phyloP scores from a whole-genome alignment of 2,329 filamentous ascomycete genomes.

The Tolypocladium inflatum region DNA sequence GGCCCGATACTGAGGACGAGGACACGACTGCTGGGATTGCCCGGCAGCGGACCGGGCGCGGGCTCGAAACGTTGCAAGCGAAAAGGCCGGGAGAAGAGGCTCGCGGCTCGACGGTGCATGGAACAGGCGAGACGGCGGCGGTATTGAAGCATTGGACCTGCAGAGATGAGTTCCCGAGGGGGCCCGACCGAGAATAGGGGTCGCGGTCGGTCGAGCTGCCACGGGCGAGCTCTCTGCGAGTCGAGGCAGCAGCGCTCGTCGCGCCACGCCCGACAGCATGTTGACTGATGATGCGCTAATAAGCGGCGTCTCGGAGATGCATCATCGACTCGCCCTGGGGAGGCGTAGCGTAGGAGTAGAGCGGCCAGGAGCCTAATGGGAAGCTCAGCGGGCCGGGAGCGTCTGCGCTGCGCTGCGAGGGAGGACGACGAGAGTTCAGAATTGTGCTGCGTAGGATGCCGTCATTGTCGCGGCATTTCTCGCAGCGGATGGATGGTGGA shows the following conservation, averaged over 20 bases:
- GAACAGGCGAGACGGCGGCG: background rate
- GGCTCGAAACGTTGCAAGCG: background rate
- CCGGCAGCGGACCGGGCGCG: background rate
- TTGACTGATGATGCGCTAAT: slow-evolving; percentile 17
- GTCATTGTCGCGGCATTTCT: slow-evolving; percentile 26
- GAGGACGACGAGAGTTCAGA: slow-evolving; percentile 8
- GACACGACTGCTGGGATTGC: background rate
- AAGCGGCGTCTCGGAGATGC: slow-evolving; percentile 13
- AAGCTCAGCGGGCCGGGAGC: background rate
- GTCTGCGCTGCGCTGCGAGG: slow-evolving; percentile 1
- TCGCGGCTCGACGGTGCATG: background rate
- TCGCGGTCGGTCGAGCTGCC: background rate
- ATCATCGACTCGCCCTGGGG: slow-evolving; percentile 16
- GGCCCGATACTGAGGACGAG: background rate
- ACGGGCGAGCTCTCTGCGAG: slow-evolving; percentile 13
- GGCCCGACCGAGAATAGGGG: background rate
- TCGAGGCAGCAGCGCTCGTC: slow-evolving; percentile 39
- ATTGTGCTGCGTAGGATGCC: slow-evolving; percentile 17
- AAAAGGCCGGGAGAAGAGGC: background rate
- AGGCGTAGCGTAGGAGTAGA: background rate
- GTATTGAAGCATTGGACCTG: background rate
- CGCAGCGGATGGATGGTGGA: slow-evolving; percentile 3
- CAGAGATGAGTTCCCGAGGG: background rate
- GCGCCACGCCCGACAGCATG: slow-evolving; percentile 41
- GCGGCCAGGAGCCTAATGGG: background rate